phyloP scores from a whole-genome alignment of 805 yeast genomes.

The Phaffomyces antillensis region DNA sequence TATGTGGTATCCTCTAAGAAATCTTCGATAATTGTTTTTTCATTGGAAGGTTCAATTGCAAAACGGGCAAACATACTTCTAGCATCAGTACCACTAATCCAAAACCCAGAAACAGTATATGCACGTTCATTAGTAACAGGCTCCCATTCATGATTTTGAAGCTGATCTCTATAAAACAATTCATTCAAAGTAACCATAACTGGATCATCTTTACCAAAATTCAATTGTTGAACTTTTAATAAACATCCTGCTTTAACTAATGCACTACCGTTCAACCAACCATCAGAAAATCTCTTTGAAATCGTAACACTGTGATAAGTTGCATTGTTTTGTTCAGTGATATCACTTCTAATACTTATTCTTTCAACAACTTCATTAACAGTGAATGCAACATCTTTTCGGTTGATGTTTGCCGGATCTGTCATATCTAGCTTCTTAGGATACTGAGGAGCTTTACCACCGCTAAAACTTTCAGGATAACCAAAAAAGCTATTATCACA shows the following conservation, averaged over 20 bases:
- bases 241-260: conserved; percentile 14
- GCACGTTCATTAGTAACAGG: conserved; percentile 8
- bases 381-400: neutral
- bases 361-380: conserved; percentile 4
- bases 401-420: neutral
- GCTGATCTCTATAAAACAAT: conserved; percentile 18
- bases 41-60: neutral
- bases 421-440: neutral
- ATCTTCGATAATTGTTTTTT: neutral
- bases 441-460: conserved; percentile 14
- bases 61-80: conserved; percentile 7
- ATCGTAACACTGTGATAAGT: conserved; percentile 1
- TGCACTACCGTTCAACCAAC: conserved; percentile 18
- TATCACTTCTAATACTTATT: conserved; percentile 4
- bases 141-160: conserved; percentile 16
- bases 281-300: conserved; percentile 20
- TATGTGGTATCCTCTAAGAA: conserved; percentile 6
- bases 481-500: conserved; percentile 14
- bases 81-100: conserved; percentile 22
- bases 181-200: conserved; percentile 20
- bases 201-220: conserved; percentile 21
- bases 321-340: conserved; percentile 6
- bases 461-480: conserved; percentile 14
- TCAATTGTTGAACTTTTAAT: conserved; percentile 12
- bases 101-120: conserved; percentile 19